Percentiles rank a stretch among this genome's conserved stretches.
Conservation (phyloP, 768 basidiomycete genomes). For the Leucocoprinus leucothites region DNA sequence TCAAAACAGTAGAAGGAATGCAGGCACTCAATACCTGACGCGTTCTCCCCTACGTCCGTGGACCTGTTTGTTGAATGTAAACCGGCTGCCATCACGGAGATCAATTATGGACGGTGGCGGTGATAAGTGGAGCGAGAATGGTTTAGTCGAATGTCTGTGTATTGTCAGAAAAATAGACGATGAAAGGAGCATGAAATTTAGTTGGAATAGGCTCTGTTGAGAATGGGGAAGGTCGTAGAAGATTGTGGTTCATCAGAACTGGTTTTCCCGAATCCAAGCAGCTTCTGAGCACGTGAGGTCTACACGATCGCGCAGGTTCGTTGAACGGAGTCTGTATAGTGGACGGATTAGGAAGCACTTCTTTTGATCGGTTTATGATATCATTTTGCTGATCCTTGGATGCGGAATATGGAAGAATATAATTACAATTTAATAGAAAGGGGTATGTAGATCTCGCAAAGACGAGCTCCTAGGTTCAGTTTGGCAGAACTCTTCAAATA, state of each 20-base stretch:
- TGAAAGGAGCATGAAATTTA: no score
- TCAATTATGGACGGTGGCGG: no score
- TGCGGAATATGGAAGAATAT: not conserved
- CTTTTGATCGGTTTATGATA: not conserved
- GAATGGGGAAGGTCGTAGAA: not conserved
- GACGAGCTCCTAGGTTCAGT: not conserved
- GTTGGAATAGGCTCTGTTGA: no score
- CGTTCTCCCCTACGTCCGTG: not conserved
- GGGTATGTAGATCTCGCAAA: conserved; percentile 1
- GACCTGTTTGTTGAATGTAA: no score
- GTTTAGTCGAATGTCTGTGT: not conserved
- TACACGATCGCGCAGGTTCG: not conserved
- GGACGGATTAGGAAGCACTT: no score
- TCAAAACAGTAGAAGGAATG: not conserved
- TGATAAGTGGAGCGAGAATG: no score
- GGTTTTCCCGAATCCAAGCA: not conserved
- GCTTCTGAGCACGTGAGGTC: not conserved
- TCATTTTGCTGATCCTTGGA: not conserved
- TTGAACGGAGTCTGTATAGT: not conserved
- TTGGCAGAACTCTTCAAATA: not conserved
- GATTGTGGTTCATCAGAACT: not conserved
- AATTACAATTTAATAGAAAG: not conserved
- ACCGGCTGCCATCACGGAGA: no score
- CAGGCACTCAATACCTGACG: not conserved
- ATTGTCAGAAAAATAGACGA: no score